Evolutionary conservation across 2,329 filamentous ascomycete species (phyloP).

Genomic region (Aspergillus novofumigatus): DNA sequence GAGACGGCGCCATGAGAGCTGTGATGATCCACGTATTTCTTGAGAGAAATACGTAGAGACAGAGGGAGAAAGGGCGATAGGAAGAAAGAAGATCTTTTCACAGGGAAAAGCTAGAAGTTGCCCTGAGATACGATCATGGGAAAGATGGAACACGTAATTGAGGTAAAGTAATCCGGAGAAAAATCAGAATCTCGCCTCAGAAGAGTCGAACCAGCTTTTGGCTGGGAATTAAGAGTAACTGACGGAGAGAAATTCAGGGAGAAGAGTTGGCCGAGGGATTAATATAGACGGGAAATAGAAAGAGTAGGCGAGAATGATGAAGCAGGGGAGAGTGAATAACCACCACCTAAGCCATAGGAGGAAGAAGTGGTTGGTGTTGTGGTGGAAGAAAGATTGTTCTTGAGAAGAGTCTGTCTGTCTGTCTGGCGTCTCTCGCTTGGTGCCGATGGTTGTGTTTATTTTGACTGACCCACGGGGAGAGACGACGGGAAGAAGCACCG

Average conservation of each 20-base stretch:
- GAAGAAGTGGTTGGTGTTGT: not conserved
- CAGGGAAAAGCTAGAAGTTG: constrained; percentile 6
- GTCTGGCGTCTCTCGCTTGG: constrained; percentile 17
- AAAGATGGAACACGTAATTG: not conserved
- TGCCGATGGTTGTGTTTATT: constrained; percentile 28
- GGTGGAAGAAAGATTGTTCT: not conserved
- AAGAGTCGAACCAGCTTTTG: not conserved
- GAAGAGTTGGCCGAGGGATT: not conserved
- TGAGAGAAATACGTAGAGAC: constrained; percentile 8
- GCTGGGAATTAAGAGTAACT: not conserved
- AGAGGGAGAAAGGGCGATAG: constrained; percentile 5
- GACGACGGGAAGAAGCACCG: constrained; percentile 2
- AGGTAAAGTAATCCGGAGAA: not conserved
- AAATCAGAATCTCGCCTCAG: not conserved
- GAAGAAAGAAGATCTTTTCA: constrained; percentile 7
- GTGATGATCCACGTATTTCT: constrained; percentile 1
- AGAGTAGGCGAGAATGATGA: not conserved
- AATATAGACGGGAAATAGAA: not conserved
- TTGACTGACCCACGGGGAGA: constrained; percentile 30
- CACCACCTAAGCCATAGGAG: not conserved
- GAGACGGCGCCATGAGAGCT: constrained; percentile 10
- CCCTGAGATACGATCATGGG: not conserved
- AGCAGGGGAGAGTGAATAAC: not conserved
- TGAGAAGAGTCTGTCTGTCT: not conserved
- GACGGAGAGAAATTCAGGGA: not conserved